Evolutionary conservation across 1,139 yeast genomes (phyloP).

Genomic region (Taphrina wiesneri): DNA sequence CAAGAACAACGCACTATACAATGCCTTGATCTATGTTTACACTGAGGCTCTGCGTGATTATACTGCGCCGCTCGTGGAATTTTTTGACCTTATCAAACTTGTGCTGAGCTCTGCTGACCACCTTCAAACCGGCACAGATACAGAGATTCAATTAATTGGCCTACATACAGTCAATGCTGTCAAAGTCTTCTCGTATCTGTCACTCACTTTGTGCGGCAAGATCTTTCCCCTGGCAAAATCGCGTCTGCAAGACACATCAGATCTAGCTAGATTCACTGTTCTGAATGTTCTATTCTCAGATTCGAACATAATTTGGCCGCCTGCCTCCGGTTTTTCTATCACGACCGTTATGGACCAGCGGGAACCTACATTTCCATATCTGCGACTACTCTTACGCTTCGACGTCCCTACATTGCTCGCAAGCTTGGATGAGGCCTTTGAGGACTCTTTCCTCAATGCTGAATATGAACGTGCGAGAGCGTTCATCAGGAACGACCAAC

Average conservation of each 20-base stretch:
- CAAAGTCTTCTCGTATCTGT: constrained; percentile 61
- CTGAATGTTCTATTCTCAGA: constrained; percentile 61
- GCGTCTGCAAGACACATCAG: constrained; percentile 45
- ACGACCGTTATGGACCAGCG: constrained; percentile 42
- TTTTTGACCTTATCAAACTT: constrained; percentile 45
- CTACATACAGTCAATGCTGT: constrained; percentile 41
- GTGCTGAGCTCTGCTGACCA: constrained; percentile 31
- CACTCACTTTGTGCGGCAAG: constrained; percentile 71
- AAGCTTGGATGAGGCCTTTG: constrained; percentile 74
- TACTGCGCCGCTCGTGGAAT: constrained; percentile 63
- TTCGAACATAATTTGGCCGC: constrained; percentile 54
- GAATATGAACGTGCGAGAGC: constrained; percentile 36
- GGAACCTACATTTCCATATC: constrained; percentile 61
- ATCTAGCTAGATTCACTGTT: constrained; percentile 52
- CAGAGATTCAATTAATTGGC: constrained; percentile 15
- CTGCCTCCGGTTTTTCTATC: constrained; percentile 43
- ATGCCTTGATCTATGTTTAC: constrained; percentile 68
- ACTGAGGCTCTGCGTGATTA: constrained; percentile 66
- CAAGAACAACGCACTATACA: constrained; percentile 55
- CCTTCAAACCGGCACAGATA: not conserved
- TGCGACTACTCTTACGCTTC: constrained; percentile 53
- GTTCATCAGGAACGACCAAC: constrained; percentile 41
- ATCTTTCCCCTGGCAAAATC: constrained; percentile 70
- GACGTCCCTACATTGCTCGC: constrained; percentile 62
- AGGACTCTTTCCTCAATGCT: constrained; percentile 62